Conservation (phyloP, 2,329 filamentous ascomycete species). For the Metarhizium album region DNA sequence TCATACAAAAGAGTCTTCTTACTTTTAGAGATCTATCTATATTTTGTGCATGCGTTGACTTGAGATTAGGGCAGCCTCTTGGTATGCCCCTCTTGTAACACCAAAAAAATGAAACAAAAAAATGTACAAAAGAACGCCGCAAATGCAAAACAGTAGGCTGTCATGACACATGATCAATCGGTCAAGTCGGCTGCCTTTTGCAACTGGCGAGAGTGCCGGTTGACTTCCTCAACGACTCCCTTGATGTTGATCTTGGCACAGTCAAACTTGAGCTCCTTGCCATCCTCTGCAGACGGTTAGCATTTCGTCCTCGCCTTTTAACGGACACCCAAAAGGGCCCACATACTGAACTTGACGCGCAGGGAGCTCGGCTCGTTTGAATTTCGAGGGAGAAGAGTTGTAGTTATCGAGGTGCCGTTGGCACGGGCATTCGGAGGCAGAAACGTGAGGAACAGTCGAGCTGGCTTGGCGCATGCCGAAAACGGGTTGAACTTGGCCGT, state of each 20-base stretch:
- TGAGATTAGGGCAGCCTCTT: conserved; percentile 8
- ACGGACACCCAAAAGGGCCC: background rate
- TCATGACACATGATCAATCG: conserved; percentile 24
- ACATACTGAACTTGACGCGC: conserved; percentile 75
- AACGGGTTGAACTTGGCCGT: conserved; percentile 89
- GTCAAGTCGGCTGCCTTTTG: conserved; percentile 73
- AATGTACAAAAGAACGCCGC: conserved; percentile 28
- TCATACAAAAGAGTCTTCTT: conserved; percentile 19
- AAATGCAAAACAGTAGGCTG: conserved; percentile 17
- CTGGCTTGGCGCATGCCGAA: conserved; percentile 65
- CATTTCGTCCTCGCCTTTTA: background rate
- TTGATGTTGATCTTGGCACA: conserved; percentile 73
- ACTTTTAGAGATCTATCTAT: conserved; percentile 2
- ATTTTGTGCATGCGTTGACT: conserved; percentile 9
- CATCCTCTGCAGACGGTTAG: conserved; percentile 58
- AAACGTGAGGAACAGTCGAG: conserved; percentile 76
- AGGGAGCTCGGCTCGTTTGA: conserved; percentile 61
- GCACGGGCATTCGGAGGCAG: conserved; percentile 70
- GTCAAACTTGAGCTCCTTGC: conserved; percentile 78
- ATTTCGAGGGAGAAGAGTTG: conserved; percentile 60
- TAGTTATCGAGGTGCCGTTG: conserved; percentile 64
- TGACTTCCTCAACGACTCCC: conserved; percentile 77
- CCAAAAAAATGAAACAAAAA: too few relatives aligned
- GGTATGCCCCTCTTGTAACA: background rate
- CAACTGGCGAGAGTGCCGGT: conserved; percentile 75